phyloP scores from a whole-genome alignment of 2,329 filamentous ascomycete genomes.

The Aspergillus arachidicola region DNA sequence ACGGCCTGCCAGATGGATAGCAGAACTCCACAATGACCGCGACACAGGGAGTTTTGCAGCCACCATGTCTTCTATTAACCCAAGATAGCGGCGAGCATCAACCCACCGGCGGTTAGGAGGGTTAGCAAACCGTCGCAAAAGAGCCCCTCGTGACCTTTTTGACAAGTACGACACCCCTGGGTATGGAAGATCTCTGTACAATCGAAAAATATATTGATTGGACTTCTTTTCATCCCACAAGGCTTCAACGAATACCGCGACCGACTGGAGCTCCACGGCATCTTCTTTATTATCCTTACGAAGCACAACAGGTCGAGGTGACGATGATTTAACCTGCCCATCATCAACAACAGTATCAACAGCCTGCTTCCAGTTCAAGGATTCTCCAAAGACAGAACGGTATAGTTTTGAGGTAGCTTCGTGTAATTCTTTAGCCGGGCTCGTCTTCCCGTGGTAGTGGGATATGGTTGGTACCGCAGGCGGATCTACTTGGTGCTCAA shows the following conservation, averaged over 20 bases:
- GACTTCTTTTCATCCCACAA: constrained; percentile 48
- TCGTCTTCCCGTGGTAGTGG: constrained; percentile 11
- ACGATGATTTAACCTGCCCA: constrained; percentile 25
- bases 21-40: constrained; percentile 76
- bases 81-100: constrained; percentile 78
- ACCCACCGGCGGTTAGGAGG: constrained; percentile 40
- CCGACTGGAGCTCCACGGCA: constrained; percentile 37
- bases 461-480: constrained; percentile 4
- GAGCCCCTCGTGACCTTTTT: constrained; percentile 57
- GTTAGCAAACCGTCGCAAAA: constrained; percentile 70
- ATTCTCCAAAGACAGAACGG: constrained; percentile 21
- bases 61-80: constrained; percentile 81
- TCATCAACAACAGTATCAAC: constrained; percentile 42
- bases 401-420: constrained; percentile 29
- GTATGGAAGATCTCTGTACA: constrained; percentile 55
- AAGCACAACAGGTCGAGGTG: constrained; percentile 33
- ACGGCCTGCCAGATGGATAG: constrained; percentile 75
- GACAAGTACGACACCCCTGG: constrained; percentile 58
- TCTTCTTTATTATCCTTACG: constrained; percentile 27
- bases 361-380: constrained; percentile 29
- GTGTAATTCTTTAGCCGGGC: constrained; percentile 23
- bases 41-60: constrained; percentile 69
- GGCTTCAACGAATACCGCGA: constrained; percentile 44
- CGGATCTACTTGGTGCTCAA: background rate
- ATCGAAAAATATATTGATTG: constrained; percentile 54